These are phyloP conservation scores for Tylopilus rubrobrunneus DNA, from an alignment of 768 basidiomycete genomes.

Conservation along the genomic window DNA sequence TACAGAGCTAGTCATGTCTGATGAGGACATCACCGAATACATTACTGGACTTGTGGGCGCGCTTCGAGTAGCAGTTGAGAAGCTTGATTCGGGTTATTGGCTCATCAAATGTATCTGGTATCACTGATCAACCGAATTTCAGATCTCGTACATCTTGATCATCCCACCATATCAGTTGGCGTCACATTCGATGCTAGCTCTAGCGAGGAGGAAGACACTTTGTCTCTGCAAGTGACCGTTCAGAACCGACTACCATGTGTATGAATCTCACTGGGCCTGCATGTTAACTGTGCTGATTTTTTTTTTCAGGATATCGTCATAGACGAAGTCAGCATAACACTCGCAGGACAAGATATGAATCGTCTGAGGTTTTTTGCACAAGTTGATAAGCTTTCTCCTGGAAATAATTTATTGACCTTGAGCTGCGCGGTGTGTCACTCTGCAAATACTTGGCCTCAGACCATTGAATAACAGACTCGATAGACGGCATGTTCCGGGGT, in stretches of 20 bases:
- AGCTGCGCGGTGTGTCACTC: conserved; percentile 65
- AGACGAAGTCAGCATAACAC: conserved; percentile 58
- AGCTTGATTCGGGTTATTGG: conserved; percentile 52
- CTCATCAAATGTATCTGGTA: not conserved
- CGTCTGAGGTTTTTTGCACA: conserved; percentile 52
- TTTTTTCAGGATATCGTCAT: conserved; percentile 50
- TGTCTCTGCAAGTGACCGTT: conserved; percentile 54
- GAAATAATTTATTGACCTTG: conserved; percentile 53
- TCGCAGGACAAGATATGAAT: conserved; percentile 61
- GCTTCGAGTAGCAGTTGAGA: conserved; percentile 45
- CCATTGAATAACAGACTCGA: not conserved
- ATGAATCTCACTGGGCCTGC: conserved; percentile 27
- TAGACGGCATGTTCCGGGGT: conserved; percentile 66
- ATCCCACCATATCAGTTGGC: conserved; percentile 60
- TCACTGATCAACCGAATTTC: conserved; percentile 11
- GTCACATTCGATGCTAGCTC: conserved; percentile 45
- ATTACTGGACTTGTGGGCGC: conserved; percentile 46
- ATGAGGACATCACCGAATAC: conserved; percentile 49
- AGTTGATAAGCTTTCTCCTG: conserved; percentile 46
- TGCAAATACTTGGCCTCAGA: not conserved
- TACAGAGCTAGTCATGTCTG: conserved; percentile 49
- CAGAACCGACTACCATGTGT: conserved; percentile 76
- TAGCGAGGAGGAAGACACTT: conserved; percentile 64
- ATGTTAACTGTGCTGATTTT: conserved; percentile 8
- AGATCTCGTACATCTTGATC: conserved; percentile 69